A percentile compares a stretch with the other conserved stretches of the same genome.
These are phyloP conservation scores for Gypsophila paniculata DNA, from an alignment of 179 eudicot species.

Conservation along the genomic window DNA sequence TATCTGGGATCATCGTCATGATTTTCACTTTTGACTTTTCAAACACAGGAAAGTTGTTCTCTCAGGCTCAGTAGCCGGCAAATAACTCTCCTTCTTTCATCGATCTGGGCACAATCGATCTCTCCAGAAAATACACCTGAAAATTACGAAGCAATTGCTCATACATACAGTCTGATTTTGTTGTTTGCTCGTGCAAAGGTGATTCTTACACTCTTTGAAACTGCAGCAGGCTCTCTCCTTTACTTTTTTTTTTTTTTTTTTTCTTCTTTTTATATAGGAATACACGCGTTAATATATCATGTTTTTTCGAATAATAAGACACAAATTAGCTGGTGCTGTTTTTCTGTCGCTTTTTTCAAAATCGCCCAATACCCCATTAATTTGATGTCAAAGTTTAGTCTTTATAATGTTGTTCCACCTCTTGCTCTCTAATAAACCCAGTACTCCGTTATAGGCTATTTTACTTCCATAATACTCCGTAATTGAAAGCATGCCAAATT, in stretches of 20 bases:
- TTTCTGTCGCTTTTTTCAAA: not conserved
- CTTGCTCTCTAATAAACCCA: not conserved
- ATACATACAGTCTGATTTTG: constrained; percentile 88
- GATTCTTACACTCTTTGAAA: constrained; percentile 13
- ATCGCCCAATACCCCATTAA: not conserved
- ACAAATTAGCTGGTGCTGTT: not conserved
- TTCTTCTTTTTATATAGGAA: not conserved
- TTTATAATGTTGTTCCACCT: not conserved
- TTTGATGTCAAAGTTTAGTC: not conserved
- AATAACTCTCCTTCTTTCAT: constrained; percentile 79
- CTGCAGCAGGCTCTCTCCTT: not conserved
- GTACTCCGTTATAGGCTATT: not conserved
- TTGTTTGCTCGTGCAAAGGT: constrained; percentile 89
- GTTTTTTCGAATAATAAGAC: not conserved
- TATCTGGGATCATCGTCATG: constrained; percentile 4
- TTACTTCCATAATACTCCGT: not conserved
- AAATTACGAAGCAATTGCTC: constrained; percentile 95
- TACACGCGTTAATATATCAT: not conserved
- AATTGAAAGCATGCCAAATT: not conserved
- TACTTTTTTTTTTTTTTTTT: not conserved
- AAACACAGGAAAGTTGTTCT: constrained; percentile 56
- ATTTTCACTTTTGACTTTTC: constrained; percentile 22
- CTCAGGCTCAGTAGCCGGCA: constrained; percentile 87
- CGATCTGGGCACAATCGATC: constrained; percentile 86
- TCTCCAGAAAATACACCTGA: constrained; percentile 77